Evolutionary conservation across 768 basidiomycete species (phyloP), one percentile per base, ranked within the genome.

Genomic region (Coprinopsis cinerea): DNA sequence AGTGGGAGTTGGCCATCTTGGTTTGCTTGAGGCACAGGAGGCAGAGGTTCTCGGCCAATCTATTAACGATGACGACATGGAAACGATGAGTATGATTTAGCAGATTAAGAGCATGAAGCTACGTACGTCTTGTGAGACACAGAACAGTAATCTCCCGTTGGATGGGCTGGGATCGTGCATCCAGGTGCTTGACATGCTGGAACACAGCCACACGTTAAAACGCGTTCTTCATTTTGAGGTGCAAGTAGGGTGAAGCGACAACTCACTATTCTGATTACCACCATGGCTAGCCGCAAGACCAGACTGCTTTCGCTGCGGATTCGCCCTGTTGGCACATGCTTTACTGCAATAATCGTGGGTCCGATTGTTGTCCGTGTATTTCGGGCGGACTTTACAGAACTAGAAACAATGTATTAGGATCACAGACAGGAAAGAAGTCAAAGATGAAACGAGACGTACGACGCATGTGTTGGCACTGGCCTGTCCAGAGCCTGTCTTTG

Each of bases 301-400:
- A 7, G 61, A 61, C n/a, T 56, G 48, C 47, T 61, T 67, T 27
- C 63, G 44, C 15, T 63, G 61, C 13, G 63, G 59, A 14, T 64
- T 62, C 3, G 75, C 71, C 45, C 69, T 74, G 56, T 72, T 72
- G 2, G 81, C 81, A 56, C 83, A 85, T 9, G 78, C 73, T 57
- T 79, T 84, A 58, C 81, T 67, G 57, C 83, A 85, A 60, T 74
- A 85, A 13, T 79, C 73, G 62, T 84, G 82, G 1, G 72, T 76
- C 45, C 73, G 74, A 7, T 70, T 73, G 14, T 79, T 78, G 56
- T 84, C 82, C 17, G 67, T 69, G 55, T 77, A 75, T 56, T 82
- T 84, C 34, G 82, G 81, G 34, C 79, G 74, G 52, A 70, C 70
- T 51, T 76, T 76, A 62, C 82, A 84, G 53, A 74, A 74, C 82